A percentile compares a stretch with the other conserved stretches of the same genome.
Conservation (phyloP, 2,329 filamentous ascomycete species). For the Colletotrichum caudatum region DNA sequence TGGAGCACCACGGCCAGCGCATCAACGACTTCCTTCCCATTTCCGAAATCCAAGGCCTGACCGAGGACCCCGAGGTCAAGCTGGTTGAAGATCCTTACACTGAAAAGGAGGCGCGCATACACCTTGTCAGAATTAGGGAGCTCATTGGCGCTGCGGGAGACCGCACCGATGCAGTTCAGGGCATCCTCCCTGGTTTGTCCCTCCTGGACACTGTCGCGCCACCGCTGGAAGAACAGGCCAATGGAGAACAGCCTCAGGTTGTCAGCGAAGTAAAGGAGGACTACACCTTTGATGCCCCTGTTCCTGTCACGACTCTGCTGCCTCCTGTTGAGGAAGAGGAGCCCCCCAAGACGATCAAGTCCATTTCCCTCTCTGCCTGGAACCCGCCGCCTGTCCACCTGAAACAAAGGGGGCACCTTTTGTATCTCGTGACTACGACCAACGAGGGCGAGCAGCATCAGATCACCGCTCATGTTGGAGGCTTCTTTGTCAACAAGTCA, state of each 20-base stretch:
- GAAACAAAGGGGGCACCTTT: slow-evolving; percentile 89
- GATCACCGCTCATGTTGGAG: slow-evolving; percentile 91
- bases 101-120: slow-evolving; percentile 97
- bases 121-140: slow-evolving; percentile 90
- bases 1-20: slow-evolving; percentile 87
- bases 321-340: slow-evolving; percentile 71
- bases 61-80: slow-evolving; percentile 80
- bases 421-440: slow-evolving; percentile 90
- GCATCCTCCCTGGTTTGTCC: slow-evolving; percentile 85
- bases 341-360: slow-evolving; percentile 90
- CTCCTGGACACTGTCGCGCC: slow-evolving; percentile 83
- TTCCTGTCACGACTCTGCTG: slow-evolving; percentile 77
- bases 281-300: slow-evolving; percentile 81
- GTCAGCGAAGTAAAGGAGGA: slow-evolving; percentile 62
- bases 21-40: slow-evolving; percentile 97
- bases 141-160: slow-evolving; percentile 93
- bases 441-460: slow-evolving; percentile 96
- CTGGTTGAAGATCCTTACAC: slow-evolving; percentile 96
- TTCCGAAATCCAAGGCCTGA: slow-evolving; percentile 86
- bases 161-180: slow-evolving; percentile 87
- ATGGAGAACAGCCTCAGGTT: slow-evolving; percentile 57
- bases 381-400: slow-evolving; percentile 95
- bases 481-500: slow-evolving; percentile 97
- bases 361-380: slow-evolving; percentile 90
- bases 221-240: slow-evolving; percentile 54